These are phyloP conservation scores for Pleurotus pulmonarius DNA, from an alignment of 768 basidiomycete species.

Conservation along the genomic window DNA sequence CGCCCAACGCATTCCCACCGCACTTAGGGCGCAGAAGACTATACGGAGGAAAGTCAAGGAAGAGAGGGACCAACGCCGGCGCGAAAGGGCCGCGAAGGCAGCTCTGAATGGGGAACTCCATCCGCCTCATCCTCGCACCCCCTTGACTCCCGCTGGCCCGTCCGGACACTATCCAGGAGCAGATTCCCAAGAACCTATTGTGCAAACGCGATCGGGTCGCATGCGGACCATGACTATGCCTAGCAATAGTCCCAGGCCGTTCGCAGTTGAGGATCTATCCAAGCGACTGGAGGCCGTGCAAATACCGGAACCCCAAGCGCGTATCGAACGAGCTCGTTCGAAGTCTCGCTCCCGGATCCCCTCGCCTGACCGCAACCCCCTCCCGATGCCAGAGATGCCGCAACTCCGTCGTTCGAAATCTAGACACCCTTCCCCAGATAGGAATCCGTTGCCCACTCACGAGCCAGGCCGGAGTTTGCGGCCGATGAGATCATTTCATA, in stretches of 20 bases:
- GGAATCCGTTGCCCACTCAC: not conserved
- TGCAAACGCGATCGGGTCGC: conserved; percentile 32
- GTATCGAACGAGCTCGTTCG: conserved; percentile 7
- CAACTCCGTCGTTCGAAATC: conserved; percentile 7
- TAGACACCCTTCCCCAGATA: conserved; percentile 1
- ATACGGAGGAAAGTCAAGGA: conserved; percentile 70
- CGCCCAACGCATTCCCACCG: conserved; percentile 78
- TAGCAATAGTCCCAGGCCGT: conserved; percentile 30
- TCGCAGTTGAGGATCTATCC: conserved; percentile 57
- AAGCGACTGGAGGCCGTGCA: conserved; percentile 55
- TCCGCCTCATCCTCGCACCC: conserved; percentile 15
- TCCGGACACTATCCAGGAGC: conserved; percentile 15
- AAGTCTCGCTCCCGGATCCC: not conserved
- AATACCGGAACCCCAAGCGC: conserved; percentile 19
- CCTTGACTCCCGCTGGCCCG: not conserved
- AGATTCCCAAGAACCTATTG: conserved; percentile 34
- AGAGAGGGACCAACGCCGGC: conserved; percentile 57
- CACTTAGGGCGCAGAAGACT: conserved; percentile 76
- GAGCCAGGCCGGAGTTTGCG: conserved; percentile 28
- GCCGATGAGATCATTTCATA: conserved; percentile 61
- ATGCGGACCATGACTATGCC: conserved; percentile 43
- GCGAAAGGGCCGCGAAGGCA: conserved; percentile 36
- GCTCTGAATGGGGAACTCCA: conserved; percentile 8
- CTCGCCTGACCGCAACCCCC: not conserved
- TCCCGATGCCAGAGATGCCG: conserved; percentile 6